phyloP scores from a whole-genome alignment of 208 protist genomes.

The Leishmania tarentolae region DNA sequence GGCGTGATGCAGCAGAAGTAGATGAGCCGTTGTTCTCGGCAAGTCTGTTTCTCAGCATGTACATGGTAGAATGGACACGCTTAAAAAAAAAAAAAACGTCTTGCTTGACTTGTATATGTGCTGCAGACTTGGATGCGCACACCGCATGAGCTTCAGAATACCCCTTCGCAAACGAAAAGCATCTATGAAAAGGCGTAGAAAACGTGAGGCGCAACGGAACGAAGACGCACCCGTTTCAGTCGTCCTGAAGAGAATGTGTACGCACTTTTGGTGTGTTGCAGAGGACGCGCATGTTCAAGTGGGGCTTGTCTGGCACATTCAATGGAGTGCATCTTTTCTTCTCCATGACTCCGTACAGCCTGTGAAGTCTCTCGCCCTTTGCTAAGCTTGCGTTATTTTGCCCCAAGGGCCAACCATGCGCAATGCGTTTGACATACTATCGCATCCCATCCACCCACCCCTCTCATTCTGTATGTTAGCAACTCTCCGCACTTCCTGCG shows the following conservation, averaged over 20 bases:
- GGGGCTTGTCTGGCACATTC: not conserved
- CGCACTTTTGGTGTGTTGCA: not conserved
- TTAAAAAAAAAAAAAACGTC: not conserved
- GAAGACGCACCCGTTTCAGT: not conserved
- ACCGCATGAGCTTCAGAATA: not conserved
- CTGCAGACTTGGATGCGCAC: not conserved
- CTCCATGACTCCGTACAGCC: not conserved
- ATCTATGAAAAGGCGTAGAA: not conserved
- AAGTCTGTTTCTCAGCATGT: not conserved
- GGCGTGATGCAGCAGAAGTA: not conserved
- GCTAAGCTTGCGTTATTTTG: not conserved
- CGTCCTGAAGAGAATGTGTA: not conserved
- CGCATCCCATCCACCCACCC: not conserved
- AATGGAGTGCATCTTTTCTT: not conserved
- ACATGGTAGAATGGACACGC: not conserved
- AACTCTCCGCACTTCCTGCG: not conserved
- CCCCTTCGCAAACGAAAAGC: not conserved
- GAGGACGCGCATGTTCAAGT: not conserved
- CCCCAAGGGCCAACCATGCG: not conserved
- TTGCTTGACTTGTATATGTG: not conserved
- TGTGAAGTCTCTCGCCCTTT: not conserved
- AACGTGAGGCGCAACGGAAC: not conserved
- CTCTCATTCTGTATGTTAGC: not conserved
- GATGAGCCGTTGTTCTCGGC: not conserved
- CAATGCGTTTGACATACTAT: not conserved